phyloP scores from a whole-genome alignment of 2,329 filamentous ascomycete genomes.

The Aspergillus sp. region DNA sequence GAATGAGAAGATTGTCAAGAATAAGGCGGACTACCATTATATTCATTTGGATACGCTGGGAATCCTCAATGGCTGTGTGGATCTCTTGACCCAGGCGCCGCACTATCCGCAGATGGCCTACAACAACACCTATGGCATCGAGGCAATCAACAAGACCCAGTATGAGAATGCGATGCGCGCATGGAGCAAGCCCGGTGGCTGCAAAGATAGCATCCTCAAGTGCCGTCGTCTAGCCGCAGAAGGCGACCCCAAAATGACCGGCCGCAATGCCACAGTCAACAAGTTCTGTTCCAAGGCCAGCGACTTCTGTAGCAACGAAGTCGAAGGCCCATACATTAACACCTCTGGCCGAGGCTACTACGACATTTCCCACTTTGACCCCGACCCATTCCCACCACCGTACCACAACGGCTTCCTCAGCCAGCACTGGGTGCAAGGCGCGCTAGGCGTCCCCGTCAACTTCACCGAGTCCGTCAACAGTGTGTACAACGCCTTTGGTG shows the following conservation, averaged over 20 bases:
- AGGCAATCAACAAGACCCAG: conserved; percentile 43
- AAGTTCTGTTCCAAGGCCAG: conserved; percentile 40
- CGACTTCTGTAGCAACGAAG: conserved; percentile 38
- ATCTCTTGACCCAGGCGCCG: conserved; percentile 43
- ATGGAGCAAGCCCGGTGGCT: conserved; percentile 44
- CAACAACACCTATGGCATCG: conserved; percentile 55
- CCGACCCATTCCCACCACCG: conserved; percentile 48
- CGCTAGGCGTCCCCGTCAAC: conserved; percentile 55
- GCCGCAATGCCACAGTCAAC: conserved; percentile 42
- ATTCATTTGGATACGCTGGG: conserved; percentile 48
- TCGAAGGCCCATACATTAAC: conserved; percentile 41
- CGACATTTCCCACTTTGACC: conserved; percentile 48
- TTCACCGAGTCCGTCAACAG: conserved; percentile 43
- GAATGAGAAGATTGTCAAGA: conserved; percentile 34
- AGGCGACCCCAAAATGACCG: conserved; percentile 46
- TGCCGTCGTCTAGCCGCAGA: conserved; percentile 44
- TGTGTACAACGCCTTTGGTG: conserved; percentile 42
- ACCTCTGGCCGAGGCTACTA: conserved; percentile 47
- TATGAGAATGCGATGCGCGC: conserved; percentile 42
- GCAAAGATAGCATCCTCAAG: conserved; percentile 46
- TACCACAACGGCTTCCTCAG: conserved; percentile 53
- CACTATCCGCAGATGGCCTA: conserved; percentile 47
- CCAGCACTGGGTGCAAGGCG: conserved; percentile 49
- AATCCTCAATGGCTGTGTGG: conserved; percentile 53
- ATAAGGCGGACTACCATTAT: conserved; percentile 22